phyloP scores from a whole-genome alignment of 352 stramenopile genomes.

The Globisporangium splendens region DNA sequence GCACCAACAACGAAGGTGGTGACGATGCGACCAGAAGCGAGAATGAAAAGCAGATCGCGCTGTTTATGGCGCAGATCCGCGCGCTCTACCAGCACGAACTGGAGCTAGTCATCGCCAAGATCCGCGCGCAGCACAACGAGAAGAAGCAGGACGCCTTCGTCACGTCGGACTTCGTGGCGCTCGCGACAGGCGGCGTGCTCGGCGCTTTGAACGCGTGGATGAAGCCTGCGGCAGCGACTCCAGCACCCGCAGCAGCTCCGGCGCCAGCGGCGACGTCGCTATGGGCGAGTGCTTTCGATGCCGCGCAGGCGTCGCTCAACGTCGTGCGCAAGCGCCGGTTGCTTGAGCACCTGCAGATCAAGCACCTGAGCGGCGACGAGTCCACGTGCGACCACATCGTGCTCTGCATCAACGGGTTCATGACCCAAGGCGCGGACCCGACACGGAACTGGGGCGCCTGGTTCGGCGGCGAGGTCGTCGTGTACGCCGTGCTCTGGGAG shows the following conservation, averaged over 20 bases:
- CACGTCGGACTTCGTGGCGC: slow-evolving; percentile 54
- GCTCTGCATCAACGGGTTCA: slow-evolving; percentile 85
- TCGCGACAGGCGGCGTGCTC: slow-evolving; percentile 56
- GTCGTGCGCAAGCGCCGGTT: slow-evolving; percentile 56
- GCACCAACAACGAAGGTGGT: not conserved
- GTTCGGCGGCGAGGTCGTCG: slow-evolving; percentile 31
- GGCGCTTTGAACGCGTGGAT: slow-evolving; percentile 74
- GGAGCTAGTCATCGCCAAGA: slow-evolving; percentile 35
- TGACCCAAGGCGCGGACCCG: slow-evolving; percentile 75
- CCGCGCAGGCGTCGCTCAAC: slow-evolving; percentile 69
- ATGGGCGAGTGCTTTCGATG: slow-evolving; percentile 73
- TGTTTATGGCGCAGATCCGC: slow-evolving; percentile 30
- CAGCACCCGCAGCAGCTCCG: slow-evolving; percentile 5
- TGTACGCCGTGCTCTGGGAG: slow-evolving; percentile 80
- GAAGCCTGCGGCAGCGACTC: slow-evolving; percentile 17
- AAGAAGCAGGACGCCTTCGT: slow-evolving; percentile 41
- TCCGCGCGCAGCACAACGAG: slow-evolving; percentile 51
- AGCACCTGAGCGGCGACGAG: slow-evolving; percentile 64
- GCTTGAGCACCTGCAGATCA: slow-evolving; percentile 64
- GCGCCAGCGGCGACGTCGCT: slow-evolving; percentile 24
- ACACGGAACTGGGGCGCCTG: slow-evolving; percentile 59
- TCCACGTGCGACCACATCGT: slow-evolving; percentile 51
- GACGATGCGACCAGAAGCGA: too few relatives aligned
- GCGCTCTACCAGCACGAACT: slow-evolving; percentile 38
- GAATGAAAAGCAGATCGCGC: not conserved